Percentiles rank a stretch among this genome's conserved stretches.
These are phyloP conservation scores for Omphalotus guepiniiformis DNA, from an alignment of 768 basidiomycete genomes.

Conservation along the genomic window DNA sequence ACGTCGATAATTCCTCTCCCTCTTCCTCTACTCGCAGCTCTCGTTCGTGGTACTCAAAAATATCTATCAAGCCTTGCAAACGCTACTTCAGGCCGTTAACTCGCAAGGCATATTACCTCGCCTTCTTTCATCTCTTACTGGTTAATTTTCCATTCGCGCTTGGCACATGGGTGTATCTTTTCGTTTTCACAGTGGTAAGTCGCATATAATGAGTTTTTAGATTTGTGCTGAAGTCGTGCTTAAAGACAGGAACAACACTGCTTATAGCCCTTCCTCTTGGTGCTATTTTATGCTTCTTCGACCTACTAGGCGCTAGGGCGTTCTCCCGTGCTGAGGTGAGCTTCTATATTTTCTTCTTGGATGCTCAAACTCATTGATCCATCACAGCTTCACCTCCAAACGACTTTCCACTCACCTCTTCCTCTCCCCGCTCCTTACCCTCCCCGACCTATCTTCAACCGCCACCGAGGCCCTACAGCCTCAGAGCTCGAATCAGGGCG, in stretches of 20 bases:
- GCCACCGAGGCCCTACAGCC: conserved; percentile 44
- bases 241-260: conserved; percentile 71
- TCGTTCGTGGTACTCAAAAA: conserved; percentile 29
- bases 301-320: conserved; percentile 67
- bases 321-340: conserved; percentile 70
- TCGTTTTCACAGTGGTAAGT: conserved; percentile 77
- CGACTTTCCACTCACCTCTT: conserved; percentile 63
- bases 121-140: conserved; percentile 65
- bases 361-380: neutral
- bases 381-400: conserved; percentile 59
- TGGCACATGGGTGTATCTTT: conserved; percentile 73
- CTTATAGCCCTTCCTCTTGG: conserved; percentile 79
- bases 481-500: conserved; percentile 47
- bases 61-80: conserved; percentile 36
- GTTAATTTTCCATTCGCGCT: conserved; percentile 80
- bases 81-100: conserved; percentile 64
- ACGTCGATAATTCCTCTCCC: conserved; percentile 9
- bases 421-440: conserved; percentile 61
- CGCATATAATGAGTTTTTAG: conserved; percentile 1
- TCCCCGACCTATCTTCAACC: conserved; percentile 74
- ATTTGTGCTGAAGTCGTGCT: neutral
- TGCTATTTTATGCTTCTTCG: conserved; percentile 70
- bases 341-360: neutral
- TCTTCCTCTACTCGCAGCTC: conserved; percentile 2
- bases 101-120: conserved; percentile 53